phyloP scores from a whole-genome alignment of 2,329 filamentous ascomycete species.

The Phaeosphaeria sp. region DNA sequence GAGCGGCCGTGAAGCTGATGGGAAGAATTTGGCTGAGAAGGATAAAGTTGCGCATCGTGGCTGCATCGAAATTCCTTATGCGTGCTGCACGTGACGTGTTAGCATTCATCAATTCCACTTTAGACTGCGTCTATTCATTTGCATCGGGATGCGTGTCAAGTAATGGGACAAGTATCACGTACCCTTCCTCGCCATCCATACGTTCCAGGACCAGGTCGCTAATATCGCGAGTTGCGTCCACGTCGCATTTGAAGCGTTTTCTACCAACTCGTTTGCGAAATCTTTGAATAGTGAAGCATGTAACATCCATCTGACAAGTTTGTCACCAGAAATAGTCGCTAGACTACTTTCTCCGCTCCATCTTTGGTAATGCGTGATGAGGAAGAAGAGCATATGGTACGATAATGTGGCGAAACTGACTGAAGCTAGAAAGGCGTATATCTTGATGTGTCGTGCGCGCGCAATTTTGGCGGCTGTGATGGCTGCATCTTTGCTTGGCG shows the following conservation, averaged over 20 bases:
- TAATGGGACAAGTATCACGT: no score
- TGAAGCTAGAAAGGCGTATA: constrained; percentile 33
- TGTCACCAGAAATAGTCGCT: constrained; percentile 1
- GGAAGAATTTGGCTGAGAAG: constrained; percentile 38
- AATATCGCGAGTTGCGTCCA: constrained; percentile 36
- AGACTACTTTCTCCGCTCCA: constrained; percentile 23
- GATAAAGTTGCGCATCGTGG: constrained; percentile 29
- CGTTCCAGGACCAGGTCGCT: constrained; percentile 39
- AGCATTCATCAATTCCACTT: not conserved
- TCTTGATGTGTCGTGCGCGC: constrained; percentile 31
- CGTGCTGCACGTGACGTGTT: constrained; percentile 19
- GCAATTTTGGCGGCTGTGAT: constrained; percentile 18
- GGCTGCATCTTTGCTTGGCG: constrained; percentile 5
- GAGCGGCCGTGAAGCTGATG: constrained; percentile 30
- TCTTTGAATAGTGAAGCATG: constrained; percentile 32
- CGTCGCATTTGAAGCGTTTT: constrained; percentile 26
- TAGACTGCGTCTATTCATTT: no score
- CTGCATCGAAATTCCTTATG: constrained; percentile 10
- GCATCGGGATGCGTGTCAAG: no score
- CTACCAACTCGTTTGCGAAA: constrained; percentile 38
- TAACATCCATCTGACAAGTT: constrained; percentile 37
- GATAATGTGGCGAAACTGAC: constrained; percentile 37
- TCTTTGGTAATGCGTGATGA: constrained; percentile 28
- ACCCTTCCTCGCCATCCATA: constrained; percentile 39
- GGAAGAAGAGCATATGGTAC: constrained; percentile 41